A percentile compares a stretch with the other conserved stretches of the same genome.
Conservation (phyloP, 371 early-diverging fungal species). For the Rhizopus delemar region DNA sequence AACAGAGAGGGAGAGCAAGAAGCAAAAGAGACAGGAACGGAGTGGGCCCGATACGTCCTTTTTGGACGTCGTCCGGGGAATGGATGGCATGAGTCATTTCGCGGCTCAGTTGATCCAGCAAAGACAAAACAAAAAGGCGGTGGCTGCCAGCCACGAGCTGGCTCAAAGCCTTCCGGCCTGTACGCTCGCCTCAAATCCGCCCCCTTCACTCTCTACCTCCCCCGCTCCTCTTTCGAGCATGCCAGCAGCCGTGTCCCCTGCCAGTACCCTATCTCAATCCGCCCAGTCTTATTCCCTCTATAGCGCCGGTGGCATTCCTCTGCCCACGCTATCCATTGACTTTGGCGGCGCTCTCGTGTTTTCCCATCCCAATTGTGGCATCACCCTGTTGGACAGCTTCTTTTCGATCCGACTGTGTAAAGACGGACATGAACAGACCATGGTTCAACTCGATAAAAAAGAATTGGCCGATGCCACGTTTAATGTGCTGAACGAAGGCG, state of each 20-base stretch:
- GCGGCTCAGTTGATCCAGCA: constrained; percentile 24
- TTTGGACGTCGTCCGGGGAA: constrained; percentile 4
- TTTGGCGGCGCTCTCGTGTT: constrained; percentile 51
- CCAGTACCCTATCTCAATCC: constrained; percentile 2
- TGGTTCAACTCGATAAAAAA: constrained; percentile 53
- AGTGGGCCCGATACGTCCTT: background rate
- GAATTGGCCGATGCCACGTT: constrained; percentile 48
- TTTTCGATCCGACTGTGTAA: constrained; percentile 56
- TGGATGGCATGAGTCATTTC: constrained; percentile 15
- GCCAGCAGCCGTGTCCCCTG: background rate
- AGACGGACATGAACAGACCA: constrained; percentile 44
- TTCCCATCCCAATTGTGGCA: constrained; percentile 62
- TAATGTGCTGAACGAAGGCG: constrained; percentile 45
- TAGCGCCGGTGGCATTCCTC: constrained; percentile 46
- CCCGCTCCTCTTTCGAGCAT: constrained; percentile 1
- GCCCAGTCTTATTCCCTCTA: constrained; percentile 26
- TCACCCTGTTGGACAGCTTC: constrained; percentile 51
- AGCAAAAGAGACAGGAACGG: constrained; percentile 13
- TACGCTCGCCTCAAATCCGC: background rate
- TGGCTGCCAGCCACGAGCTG: background rate
- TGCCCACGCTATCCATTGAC: constrained; percentile 62
- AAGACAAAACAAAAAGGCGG: constrained; percentile 6
- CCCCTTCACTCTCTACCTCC: constrained; percentile 1
- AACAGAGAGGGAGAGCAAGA: constrained; percentile 20
- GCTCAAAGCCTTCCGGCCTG: background rate